Percentiles rank a stretch among this genome's conserved stretches.
Conservation (phyloP, 1,139 yeast species). For the Saccharomyces uvarum region DNA sequence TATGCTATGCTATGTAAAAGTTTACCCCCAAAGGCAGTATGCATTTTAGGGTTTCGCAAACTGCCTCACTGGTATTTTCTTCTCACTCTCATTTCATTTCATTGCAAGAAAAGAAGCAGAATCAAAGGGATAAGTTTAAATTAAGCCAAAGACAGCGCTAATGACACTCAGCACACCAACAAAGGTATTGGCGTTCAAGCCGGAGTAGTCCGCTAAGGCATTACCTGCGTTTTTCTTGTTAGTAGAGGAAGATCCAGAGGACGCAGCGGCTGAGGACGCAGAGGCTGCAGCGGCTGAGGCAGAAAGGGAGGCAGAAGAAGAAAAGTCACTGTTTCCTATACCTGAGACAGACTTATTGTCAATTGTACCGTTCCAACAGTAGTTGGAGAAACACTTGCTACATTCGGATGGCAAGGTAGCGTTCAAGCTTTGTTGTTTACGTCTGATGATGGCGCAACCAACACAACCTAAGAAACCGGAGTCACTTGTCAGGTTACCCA, state of each 20-base stretch:
- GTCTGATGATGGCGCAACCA: slow-evolving; percentile 78
- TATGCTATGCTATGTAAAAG: background rate
- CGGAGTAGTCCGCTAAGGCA: background rate
- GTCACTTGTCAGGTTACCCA: slow-evolving; percentile 65
- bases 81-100: background rate
- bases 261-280: slow-evolving; percentile 28
- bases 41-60: background rate
- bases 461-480: slow-evolving; percentile 69
- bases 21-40: background rate
- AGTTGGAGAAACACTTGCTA: slow-evolving; percentile 54
- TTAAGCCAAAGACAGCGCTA: background rate
- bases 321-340: background rate
- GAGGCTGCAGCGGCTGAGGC: slow-evolving; percentile 4
- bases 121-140: background rate
- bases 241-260: slow-evolving; percentile 37
- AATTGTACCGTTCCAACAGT: slow-evolving; percentile 72
- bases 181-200: background rate
- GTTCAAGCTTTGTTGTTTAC: slow-evolving; percentile 67
- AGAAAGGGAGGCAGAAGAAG: background rate
- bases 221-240: slow-evolving; percentile 4
- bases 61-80: background rate
- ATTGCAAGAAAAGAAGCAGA: background rate
- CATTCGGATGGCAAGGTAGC: slow-evolving; percentile 61
- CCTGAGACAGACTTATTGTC: slow-evolving; percentile 2
- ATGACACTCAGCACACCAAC: background rate